Base-by-base conservation (phyloP, 306 rosid genomes). In the Geum urbanum region DNA sequence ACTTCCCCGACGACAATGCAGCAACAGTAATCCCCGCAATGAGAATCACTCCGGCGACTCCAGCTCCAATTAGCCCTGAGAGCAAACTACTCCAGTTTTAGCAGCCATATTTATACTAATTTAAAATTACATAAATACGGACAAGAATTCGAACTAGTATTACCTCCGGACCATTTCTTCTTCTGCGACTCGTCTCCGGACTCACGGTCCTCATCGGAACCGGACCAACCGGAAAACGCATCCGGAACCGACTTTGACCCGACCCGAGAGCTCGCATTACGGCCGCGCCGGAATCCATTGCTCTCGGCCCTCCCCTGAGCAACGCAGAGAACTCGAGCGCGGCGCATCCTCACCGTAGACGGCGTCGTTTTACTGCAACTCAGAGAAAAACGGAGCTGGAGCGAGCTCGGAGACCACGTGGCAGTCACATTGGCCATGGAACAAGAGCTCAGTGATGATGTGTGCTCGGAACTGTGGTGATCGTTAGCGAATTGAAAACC, bases 221-320 rank as follows among this genome's bases (percentile, higher is more conserved):
- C 82, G 56, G 96, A 87, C 99, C 97, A 95, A 20, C 99, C 99
- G 13, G 96, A 85, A 55, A 91, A 84, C 0, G 82, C 89, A 43
- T 89, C 96, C 52, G 8, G 37, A 9, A 63, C 66, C 6, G 83
- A 66, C 20, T 80, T 85, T 49, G 86, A 66, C 66, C 76, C 81
- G 62, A 68, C 78, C 85, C 75, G 80, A 54, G 76, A 68, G 56
- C 69, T 53, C 65, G 64, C 81, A 35, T 2, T 22, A 0, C 79
- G 70, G 14, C 73, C 74, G 8, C 73, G 76, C 8, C 80, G 76
- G 0, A 73, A 39, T 44, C 67, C 80, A 16, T 57, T 57, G 6
- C 40, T 76, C 60, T 63, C 77, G 15, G 62, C n/a, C 13, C 51
- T 52, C 24, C 49, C 78, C 12, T 63, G 81, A 35, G 74, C 84